phyloP scores from a whole-genome alignment of 768 basidiomycete genomes.

The Phylloporus arenicola region DNA sequence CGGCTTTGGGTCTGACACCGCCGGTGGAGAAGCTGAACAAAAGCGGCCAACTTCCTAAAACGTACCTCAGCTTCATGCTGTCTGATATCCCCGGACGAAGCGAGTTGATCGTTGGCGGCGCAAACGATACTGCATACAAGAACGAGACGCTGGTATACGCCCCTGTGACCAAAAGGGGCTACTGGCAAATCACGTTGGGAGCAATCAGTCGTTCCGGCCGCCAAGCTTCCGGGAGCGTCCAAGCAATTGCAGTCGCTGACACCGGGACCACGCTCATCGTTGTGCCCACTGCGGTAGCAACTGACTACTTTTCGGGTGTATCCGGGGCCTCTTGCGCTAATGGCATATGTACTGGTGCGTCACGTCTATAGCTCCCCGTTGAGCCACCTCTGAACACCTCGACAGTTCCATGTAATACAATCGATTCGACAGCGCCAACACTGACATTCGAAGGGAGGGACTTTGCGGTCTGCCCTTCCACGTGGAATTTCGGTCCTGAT shows the following conservation, averaged over 20 bases:
- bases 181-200: slow-evolving; percentile 34
- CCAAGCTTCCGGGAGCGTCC: background rate
- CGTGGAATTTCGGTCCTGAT: slow-evolving; percentile 37
- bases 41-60: slow-evolving; percentile 12
- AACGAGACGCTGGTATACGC: slow-evolving; percentile 36
- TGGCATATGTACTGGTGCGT: slow-evolving; percentile 32
- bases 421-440: slow-evolving; percentile 16
- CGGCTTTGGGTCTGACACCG: slow-evolving; percentile 27
- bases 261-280: slow-evolving; percentile 26
- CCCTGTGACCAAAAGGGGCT: slow-evolving; percentile 25
- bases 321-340: slow-evolving; percentile 10
- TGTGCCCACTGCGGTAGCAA: slow-evolving; percentile 15
- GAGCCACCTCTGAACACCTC: background rate
- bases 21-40: slow-evolving; percentile 40
- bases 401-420: slow-evolving; percentile 16
- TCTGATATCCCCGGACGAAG: slow-evolving; percentile 18
- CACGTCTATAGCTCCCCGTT: background rate
- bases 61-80: slow-evolving; percentile 45
- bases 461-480: slow-evolving; percentile 29
- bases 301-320: slow-evolving; percentile 21
- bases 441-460: slow-evolving; percentile 32
- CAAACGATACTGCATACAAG: slow-evolving; percentile 46
- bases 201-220: slow-evolving; percentile 3
- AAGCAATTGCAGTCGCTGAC: slow-evolving; percentile 28
- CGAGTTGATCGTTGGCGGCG: slow-evolving; percentile 23